Evolutionary conservation across 345 rosid species (phyloP), one percentile per base, ranked within the genome.

Genomic region (Arabis alpina): DNA sequence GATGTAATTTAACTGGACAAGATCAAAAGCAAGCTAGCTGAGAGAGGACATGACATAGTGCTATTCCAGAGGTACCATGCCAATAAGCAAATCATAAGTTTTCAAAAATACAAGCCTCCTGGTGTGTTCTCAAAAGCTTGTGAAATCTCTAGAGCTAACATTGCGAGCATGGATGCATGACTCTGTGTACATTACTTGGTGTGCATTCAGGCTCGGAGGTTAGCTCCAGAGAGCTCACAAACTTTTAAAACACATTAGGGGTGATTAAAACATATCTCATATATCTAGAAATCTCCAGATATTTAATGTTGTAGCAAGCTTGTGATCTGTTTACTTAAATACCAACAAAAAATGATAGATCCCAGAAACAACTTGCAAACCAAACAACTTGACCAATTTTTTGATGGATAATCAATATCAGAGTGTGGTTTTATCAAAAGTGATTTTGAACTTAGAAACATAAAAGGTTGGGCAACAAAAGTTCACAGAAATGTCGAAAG

Each of bases 191-290:
- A 54, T 8, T 24, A 64, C 42, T 77, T 60, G 14, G 77, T 39
- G 62, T 19, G 56, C 34, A 66, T 70, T 78, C 85, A 79, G 10
- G 75, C 54, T 9, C 79, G 76, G 10, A 78, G 59, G 13, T 61
- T 24, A 81, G 47, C 69, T 72, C 76, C n/a, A 49, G 78, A 77
- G 58, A 79, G 44, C 68, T 73, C 81, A 43, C 76, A 69, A 2
- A 79, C 83, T 54, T 76, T 83, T 25, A 74, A 49, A 77, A 65
- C 52, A 81, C 23, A 10, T 67, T 4, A 8, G 78, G 76, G 54
- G 81, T 6, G 23, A 36, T 2, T 36, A 10, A 36, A 36, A 36
- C 0, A 36, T 8, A 36, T 36, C 10, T 36, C 40, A 36, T 36
- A 2, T 2, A 36, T 36, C 40, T 36, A 8, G 54, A 54, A 54